A percentile compares a stretch with the other conserved stretches of the same genome.
Conservation (phyloP, 139 green algal species). For the Mesotaenium endlicherianum region DNA sequence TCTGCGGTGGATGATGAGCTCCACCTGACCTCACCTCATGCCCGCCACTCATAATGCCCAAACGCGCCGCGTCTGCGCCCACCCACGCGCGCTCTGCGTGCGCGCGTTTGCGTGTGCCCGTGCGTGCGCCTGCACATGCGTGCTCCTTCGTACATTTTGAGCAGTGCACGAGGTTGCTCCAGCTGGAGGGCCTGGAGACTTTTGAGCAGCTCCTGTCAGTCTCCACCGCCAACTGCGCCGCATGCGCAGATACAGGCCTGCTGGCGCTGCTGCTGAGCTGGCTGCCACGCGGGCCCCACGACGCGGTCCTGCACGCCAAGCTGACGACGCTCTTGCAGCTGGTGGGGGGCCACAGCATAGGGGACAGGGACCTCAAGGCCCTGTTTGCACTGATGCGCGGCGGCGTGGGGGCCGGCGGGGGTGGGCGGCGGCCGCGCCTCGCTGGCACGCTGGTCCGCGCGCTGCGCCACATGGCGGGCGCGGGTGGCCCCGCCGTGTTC, state of each 20-base stretch:
- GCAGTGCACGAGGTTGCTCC: constrained; percentile 17
- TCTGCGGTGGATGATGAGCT: no score
- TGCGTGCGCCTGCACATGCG: not conserved
- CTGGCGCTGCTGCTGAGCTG: constrained; percentile 28
- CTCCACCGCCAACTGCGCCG: constrained; percentile 29
- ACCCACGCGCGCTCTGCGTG: no score
- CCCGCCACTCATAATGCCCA: no score
- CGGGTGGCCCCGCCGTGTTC: constrained; percentile 32
- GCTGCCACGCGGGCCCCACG: constrained; percentile 2
- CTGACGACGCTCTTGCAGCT: constrained; percentile 23
- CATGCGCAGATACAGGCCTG: constrained; percentile 22
- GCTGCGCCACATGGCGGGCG: constrained; percentile 27
- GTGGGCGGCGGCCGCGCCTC: constrained; percentile 27
- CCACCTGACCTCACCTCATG: no score
- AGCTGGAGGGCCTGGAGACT: constrained; percentile 28
- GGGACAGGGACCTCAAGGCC: constrained; percentile 33
- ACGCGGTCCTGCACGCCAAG: not conserved
- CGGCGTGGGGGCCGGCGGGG: not conserved
- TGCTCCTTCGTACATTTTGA: not conserved
- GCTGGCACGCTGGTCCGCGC: constrained; percentile 24
- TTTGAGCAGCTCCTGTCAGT: constrained; percentile 18
- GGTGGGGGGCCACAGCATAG: constrained; percentile 22
- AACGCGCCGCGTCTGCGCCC: no score
- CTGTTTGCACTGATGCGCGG: constrained; percentile 23
- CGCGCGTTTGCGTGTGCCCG: no score